These are phyloP conservation scores for Malus hybrid DNA, from an alignment of 331 rosid species.

Conservation along the genomic window DNA sequence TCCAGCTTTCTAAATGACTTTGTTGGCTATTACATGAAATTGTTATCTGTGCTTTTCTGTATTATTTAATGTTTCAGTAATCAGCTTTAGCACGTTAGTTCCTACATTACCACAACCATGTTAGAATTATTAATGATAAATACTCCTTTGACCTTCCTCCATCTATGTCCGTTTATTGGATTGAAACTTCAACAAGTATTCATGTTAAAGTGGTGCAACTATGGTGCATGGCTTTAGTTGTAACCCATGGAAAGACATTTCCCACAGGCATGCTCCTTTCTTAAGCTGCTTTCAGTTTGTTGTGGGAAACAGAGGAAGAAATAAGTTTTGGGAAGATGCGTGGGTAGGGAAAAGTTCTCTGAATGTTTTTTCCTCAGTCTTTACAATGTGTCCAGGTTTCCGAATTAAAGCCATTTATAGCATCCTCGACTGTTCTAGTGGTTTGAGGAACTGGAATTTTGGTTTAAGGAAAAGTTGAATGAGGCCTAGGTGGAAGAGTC, in stretches of 20 bases:
- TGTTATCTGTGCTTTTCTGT: background rate
- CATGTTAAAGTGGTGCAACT: no score
- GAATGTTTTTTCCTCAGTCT: background rate
- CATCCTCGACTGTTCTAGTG: background rate
- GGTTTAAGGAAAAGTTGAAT: background rate
- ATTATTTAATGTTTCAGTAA: background rate
- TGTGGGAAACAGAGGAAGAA: background rate
- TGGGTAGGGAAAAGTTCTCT: background rate
- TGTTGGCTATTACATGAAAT: background rate
- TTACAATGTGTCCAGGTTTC: background rate
- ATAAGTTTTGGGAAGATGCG: background rate
- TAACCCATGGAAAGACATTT: background rate
- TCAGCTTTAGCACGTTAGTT: background rate
- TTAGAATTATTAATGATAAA: background rate
- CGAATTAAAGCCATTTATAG: background rate
- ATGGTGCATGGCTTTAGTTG: background rate
- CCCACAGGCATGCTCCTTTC: background rate
- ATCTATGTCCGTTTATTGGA: background rate
- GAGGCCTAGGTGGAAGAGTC: background rate
- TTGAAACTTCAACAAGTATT: background rate
- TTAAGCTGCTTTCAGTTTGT: background rate
- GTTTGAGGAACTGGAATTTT: background rate
- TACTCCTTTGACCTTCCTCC: background rate
- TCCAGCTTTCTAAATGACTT: background rate
- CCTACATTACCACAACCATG: background rate